Evolutionary conservation across 768 basidiomycete genomes (phyloP), one percentile per base, ranked within the genome.

Genomic region (Phlegmacium glaucopus): DNA sequence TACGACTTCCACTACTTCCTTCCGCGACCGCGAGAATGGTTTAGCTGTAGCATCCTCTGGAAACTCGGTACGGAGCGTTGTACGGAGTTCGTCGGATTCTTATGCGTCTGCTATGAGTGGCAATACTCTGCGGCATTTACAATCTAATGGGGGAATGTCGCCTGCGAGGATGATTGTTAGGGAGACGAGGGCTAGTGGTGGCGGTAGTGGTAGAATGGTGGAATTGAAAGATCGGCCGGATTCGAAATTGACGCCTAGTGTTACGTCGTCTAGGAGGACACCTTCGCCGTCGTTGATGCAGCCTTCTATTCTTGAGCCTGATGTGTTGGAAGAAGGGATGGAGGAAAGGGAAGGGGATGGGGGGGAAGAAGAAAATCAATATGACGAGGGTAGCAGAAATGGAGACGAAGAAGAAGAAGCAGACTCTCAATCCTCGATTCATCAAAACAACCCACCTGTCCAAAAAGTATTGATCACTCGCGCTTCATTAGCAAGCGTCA

Each of bases 241-340:
- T 53, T 88, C 85, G 5, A 88, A 89, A 57, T 70, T 88, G 8
- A 85, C 83, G 2, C 85, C 85, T 15, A 71, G 58, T 34, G 10
- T n/a, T n/a, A n/a, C n/a, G n/a, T 34, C 32, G 32, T 11, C 9
- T 32, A 32, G 8, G 30, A 13, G 30, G 13, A 32, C 30, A 38
- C 4, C 35, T 9, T 45, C 64, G 17, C 46, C 60, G 9, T 53
- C 57, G 4, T 45, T 57, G 13, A 49, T 42, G 28, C 47, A 42
- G 29, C 55, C 60, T 9, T 61, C 61, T 6, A 60, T 63, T 42
- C 32, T 61, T n/a, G 61, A 61, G 38, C 60, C 55, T 3, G 54
- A 55, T 47, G 48, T 48, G 22, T 49, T 38, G 10, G 56, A 53
- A 13, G 40, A 48, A 4, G 48, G 39, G 18, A 28, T 22, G n/a